Conservation (phyloP, 2,329 filamentous ascomycete genomes). For the Lachnellula willkommii region DNA sequence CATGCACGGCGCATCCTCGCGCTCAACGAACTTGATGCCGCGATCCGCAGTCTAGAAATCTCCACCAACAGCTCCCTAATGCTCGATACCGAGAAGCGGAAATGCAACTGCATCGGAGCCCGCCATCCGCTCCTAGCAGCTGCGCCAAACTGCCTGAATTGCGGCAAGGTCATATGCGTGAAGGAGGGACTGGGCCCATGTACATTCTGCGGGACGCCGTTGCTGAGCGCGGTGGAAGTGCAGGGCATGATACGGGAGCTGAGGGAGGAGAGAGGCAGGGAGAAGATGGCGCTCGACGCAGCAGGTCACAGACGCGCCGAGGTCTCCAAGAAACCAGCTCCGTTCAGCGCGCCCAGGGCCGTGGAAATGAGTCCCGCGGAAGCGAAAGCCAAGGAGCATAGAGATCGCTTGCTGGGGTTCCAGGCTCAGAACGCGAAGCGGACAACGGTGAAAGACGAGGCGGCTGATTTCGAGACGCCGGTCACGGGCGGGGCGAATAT, state of each 20-base stretch:
- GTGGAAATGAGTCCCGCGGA: constrained; percentile 26
- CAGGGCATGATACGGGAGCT: constrained; percentile 81
- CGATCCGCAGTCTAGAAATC: constrained; percentile 85
- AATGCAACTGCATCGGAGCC: constrained; percentile 83
- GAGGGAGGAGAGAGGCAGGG: constrained; percentile 76
- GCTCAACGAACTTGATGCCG: constrained; percentile 66
- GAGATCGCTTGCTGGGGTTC: constrained; percentile 61
- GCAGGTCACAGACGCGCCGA: constrained; percentile 62
- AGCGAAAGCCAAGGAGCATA: constrained; percentile 55
- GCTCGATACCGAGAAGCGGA: constrained; percentile 53
- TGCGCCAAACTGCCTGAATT: constrained; percentile 85
- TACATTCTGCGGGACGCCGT: constrained; percentile 75
- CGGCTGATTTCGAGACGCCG: constrained; percentile 60
- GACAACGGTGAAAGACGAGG: constrained; percentile 66
- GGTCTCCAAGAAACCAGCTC: constrained; percentile 53
- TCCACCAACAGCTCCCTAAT: constrained; percentile 75
- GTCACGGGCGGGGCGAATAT: constrained; percentile 47
- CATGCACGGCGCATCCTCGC: constrained; percentile 78
- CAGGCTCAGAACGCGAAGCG: constrained; percentile 65
- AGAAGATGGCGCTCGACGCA: constrained; percentile 79
- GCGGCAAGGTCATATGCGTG: constrained; percentile 91
- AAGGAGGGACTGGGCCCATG: constrained; percentile 92
- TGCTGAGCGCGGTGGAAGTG: constrained; percentile 69
- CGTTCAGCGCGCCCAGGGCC: constrained; percentile 49
- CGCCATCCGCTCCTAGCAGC: constrained; percentile 85